phyloP scores from a whole-genome alignment of 768 basidiomycete species.

The Porphyrellus cyaneotinctus region DNA sequence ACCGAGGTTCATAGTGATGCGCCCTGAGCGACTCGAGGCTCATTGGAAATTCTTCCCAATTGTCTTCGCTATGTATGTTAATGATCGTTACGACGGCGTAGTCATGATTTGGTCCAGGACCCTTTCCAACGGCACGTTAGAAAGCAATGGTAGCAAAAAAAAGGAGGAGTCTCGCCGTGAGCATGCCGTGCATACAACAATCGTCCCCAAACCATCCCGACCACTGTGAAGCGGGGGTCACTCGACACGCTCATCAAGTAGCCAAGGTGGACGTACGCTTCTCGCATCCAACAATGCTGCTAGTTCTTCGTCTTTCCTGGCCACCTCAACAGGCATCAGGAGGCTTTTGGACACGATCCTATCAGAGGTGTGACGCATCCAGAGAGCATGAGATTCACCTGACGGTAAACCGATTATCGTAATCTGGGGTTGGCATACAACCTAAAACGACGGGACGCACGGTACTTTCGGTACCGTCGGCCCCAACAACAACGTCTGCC shows the following conservation, averaged over 20 bases:
- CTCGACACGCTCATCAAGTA: background rate
- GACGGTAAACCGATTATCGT: constrained; percentile 14
- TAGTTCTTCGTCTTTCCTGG: constrained; percentile 19
- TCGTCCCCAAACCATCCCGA: constrained; percentile 22
- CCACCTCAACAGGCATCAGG: constrained; percentile 13
- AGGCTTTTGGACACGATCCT: constrained; percentile 5
- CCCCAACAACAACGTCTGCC: constrained; percentile 56
- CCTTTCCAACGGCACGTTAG: constrained; percentile 1
- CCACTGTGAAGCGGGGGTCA: constrained; percentile 12
- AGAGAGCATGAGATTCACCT: constrained; percentile 5
- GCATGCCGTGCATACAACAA: constrained; percentile 14
- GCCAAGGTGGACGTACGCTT: constrained; percentile 5
- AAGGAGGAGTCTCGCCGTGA: constrained; percentile 11
- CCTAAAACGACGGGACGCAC: constrained; percentile 34
- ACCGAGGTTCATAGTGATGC: constrained; percentile 23
- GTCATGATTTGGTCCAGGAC: constrained; percentile 8
- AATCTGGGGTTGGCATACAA: constrained; percentile 2
- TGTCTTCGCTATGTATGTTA: background rate
- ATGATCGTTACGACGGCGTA: constrained; percentile 16
- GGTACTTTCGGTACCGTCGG: constrained; percentile 53
- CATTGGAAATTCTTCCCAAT: constrained; percentile 8
- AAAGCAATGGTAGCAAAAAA: background rate
- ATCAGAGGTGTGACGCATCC: background rate
- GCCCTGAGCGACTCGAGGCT: constrained; percentile 10
- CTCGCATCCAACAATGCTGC: constrained; percentile 3